Conservation (phyloP, 2,329 filamentous ascomycete species). For the Neonectria faginata region DNA sequence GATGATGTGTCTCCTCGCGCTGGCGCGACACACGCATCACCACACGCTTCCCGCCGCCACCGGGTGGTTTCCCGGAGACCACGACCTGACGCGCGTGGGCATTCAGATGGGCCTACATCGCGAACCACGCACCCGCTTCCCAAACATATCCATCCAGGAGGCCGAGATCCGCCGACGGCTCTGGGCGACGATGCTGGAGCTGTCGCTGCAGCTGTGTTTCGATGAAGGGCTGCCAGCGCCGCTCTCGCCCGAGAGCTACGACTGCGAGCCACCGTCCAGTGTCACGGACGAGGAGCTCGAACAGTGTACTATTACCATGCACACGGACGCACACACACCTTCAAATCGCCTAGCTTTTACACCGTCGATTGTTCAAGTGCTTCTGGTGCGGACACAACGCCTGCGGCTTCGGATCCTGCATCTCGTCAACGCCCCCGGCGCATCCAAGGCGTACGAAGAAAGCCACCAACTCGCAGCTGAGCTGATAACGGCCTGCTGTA, state of each 20-base stretch:
- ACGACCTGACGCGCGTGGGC: slow-evolving; percentile 52
- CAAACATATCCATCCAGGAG: slow-evolving; percentile 53
- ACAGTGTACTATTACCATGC: background rate
- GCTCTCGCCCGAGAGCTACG: slow-evolving; percentile 56
- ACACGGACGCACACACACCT: background rate
- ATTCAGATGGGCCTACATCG: slow-evolving; percentile 64
- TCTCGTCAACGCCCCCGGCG: slow-evolving; percentile 26
- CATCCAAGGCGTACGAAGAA: slow-evolving; percentile 23
- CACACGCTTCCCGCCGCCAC: slow-evolving; percentile 12
- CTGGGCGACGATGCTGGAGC: slow-evolving; percentile 62
- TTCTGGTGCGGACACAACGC: slow-evolving; percentile 30
- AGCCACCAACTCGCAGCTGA: slow-evolving; percentile 23
- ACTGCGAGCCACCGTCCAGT: slow-evolving; percentile 56
- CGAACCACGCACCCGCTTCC: slow-evolving; percentile 56
- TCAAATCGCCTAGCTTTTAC: slow-evolving; percentile 4
- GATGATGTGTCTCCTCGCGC: slow-evolving; percentile 47
- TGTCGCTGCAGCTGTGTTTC: slow-evolving; percentile 58
- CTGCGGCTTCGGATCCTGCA: slow-evolving; percentile 32
- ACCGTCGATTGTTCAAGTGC: slow-evolving; percentile 17
- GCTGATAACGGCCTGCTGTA: slow-evolving; percentile 14
- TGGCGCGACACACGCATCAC: slow-evolving; percentile 42
- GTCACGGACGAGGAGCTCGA: slow-evolving; percentile 22
- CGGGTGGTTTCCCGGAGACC: slow-evolving; percentile 18
- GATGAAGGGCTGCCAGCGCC: slow-evolving; percentile 59
- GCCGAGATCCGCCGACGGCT: slow-evolving; percentile 60